Evolutionary conservation across 176 grass and related monocot genomes (phyloP), one percentile per base, ranked within the genome.

Genomic region (Oryza punctata): DNA sequence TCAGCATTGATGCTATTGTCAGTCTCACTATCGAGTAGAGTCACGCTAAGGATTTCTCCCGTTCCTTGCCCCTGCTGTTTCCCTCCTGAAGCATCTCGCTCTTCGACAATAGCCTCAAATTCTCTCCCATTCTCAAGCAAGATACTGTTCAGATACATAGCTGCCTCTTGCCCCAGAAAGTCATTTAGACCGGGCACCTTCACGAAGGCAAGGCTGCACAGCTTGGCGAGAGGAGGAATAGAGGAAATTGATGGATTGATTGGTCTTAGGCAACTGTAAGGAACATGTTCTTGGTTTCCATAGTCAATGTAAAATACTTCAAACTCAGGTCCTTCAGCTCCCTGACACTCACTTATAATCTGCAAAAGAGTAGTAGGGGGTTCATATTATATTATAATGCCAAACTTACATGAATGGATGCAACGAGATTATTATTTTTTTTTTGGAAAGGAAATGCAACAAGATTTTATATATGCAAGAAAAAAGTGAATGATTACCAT

Each of bases 241-340:
- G 77, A 10, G 7, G 86, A 84, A 41, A 85, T 57, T 29, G 80
- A 82, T 6, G 37, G 49, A 19, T 86, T 83, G 10, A 72, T 79
- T 44, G 81, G 81, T 3, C 88, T 85, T 16, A 96, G 69, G 24
- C 33, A 63, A 25, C 47, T 90, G 27, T 89, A 91, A 12, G 94
- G 80, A 74, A 96, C 71, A 10, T n/a, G 60, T 63, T 89, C 90
- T 83, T 93, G 88, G 64, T 96, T 96, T 15, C 94, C 94, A 46
- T 93, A 93, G 49, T 93, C 94, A 27, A 96, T 82, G 30, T 96
- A 96, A 43, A 93, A 96, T 7, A 96, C 83, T 47, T 77, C 54
- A 25, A 85, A 96, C 73, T 89, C 66, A 35, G 77, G 78, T 54
- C 88, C 81, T 44, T 33, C 78, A 37, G 13, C 63, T 82, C 85